phyloP scores from a whole-genome alignment of 495 filamentous ascomycete genomes.

The Penicillium cosmopolitanum region DNA sequence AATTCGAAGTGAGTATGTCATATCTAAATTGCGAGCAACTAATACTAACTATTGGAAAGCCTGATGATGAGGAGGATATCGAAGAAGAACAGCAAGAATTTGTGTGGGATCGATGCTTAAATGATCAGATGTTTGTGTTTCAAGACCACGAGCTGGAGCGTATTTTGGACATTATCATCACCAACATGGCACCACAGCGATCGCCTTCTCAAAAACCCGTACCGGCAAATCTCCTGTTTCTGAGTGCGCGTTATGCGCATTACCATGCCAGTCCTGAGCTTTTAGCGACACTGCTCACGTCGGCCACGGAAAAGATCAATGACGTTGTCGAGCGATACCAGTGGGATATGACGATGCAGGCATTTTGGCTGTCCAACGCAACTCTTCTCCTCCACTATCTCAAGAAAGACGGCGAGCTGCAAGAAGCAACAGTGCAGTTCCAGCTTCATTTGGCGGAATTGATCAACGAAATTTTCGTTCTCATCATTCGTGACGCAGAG shows the following conservation, averaged over 20 bases:
- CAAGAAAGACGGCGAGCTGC: slow-evolving; percentile 87
- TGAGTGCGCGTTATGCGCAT: slow-evolving; percentile 93
- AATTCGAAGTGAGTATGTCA: slow-evolving; percentile 73
- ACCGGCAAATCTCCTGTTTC: slow-evolving; percentile 93
- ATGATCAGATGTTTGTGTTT: slow-evolving; percentile 99
- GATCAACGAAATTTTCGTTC: slow-evolving; percentile 97
- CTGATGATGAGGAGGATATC: slow-evolving; percentile 70
- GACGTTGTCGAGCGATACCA: slow-evolving; percentile 91
- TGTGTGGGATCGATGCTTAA: slow-evolving; percentile 92
- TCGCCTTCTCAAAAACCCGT: slow-evolving; percentile 97
- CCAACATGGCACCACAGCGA: slow-evolving; percentile 95
- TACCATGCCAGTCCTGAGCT: slow-evolving; percentile 92
- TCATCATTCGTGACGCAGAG: slow-evolving; percentile 99
- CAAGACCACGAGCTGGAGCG: slow-evolving; percentile 88
- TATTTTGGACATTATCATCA: slow-evolving; percentile 94
- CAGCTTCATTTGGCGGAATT: slow-evolving; percentile 92
- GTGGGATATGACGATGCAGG: slow-evolving; percentile 99
- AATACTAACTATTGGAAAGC: slow-evolving; percentile 46
- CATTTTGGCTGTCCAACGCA: slow-evolving; percentile 98
- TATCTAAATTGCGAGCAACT: not conserved
- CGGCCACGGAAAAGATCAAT: slow-evolving; percentile 95
- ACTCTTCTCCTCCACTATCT: slow-evolving; percentile 94
- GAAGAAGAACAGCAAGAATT: slow-evolving; percentile 94
- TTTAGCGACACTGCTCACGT: slow-evolving; percentile 74
- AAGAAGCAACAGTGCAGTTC: slow-evolving; percentile 82